Base-by-base conservation (phyloP, 768 basidiomycete species). In the Galerina marginata region DNA sequence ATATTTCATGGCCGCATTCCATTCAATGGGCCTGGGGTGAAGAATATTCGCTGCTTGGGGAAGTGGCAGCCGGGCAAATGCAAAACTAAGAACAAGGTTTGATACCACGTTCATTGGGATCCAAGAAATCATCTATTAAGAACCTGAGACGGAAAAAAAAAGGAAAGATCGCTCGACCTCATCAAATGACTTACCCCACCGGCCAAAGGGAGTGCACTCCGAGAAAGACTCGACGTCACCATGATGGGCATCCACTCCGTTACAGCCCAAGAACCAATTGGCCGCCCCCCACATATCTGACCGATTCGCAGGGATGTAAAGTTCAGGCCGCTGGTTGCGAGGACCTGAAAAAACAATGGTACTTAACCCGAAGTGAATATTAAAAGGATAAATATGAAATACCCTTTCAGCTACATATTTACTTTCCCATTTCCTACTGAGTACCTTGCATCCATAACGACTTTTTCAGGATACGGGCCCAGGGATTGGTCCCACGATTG, bases 401-500 rank as follows among this genome's bases (percentile, higher is more conserved):
- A 77, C 72, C 53, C 73, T 62, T 65, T 79, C 77, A 4, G 72
- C 53, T 0, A 79, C 71, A 55, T 77, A 79, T 66, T 80, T 79
- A 37, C 72, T 67, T 46, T 72, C 74, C 77, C 79, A 49, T 53
- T n/a, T 16, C 74, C 76, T 12, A 72, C 69, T 6, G 74, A 71
- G 52, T 56, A 68, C 14, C 60, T 62, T 0, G 70, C 62, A 45
- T 74, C 71, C 2, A 42, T 16, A 6, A 72, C 58, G 9, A 72
- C 53, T 26, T 69, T 62, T 47, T 74, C 73, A 6, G 74, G 74
- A 42, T 69, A 74, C 20, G 61, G 61, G 0, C 71, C 73, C 7
- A 59, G 56, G 6, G 61, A 44, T n/a, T 60, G 59, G 52, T 73
- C 65, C 70, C 69, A 72, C 1, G 58, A 54, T 3, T 54, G 50